Evolutionary conservation across 2,329 filamentous ascomycete species (phyloP), one percentile per base, ranked within the genome.

Genomic region (Paraphaeosphaeria sporulosa): DNA sequence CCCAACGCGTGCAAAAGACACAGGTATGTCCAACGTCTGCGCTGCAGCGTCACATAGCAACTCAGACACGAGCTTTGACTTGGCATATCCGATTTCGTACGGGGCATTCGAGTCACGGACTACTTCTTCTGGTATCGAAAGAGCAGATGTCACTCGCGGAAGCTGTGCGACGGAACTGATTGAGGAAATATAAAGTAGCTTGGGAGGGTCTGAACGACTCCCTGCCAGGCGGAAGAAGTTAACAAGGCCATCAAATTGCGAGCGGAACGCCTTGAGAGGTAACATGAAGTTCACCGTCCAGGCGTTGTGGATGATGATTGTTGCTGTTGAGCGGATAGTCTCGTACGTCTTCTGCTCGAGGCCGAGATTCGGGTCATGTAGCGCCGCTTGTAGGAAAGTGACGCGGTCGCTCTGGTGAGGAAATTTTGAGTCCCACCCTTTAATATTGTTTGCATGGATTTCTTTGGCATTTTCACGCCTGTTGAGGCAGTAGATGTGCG

Each of bases 271-370:
- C 17, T 62, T 55, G 10, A 71, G 58, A 1, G 65, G 63, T 1
- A 67, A 43, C 10, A 65, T 86, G 75, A 87, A 87, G 70, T 87
- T 85, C 30, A 86, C 84, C 1, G 81, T 73, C 84, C 84, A 86
- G 0, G 84, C 83, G 62, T 78, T 79, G 72, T 86, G 83, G 32
- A 86, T 82, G 27, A 86, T 76, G 10, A 68, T 69, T 0, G 79
- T 79, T 1, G 84, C 68, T 0, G 57, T 64, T 1, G 51, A 48
- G 3, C 57, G 58, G 5, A 74, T 53, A 0, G 21, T 23, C 30
- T 59, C 27, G 57, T 66, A 68, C 1, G 49, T 73, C 62, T 3
- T 55, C 48, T 38, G 60, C 55, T 67, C 50, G 0, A 84, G 73
- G 8, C 82, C 82, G 5, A 84, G 75, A n/a, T 77, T 57, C 0